These are phyloP conservation scores for Carex myosuroides DNA, from an alignment of 176 grass and related monocot species.

Conservation along the genomic window DNA sequence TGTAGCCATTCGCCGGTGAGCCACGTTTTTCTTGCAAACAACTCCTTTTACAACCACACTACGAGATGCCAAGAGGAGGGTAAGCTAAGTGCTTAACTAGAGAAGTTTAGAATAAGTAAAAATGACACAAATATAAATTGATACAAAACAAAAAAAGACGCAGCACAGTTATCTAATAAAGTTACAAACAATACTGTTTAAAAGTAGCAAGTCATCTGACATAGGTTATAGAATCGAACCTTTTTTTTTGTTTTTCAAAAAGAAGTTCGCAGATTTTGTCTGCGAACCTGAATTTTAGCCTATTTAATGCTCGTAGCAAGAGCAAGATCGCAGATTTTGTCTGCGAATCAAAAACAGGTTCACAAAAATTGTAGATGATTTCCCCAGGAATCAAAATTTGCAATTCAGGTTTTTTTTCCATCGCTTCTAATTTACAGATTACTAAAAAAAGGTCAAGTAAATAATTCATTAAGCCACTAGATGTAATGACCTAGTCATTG, in stretches of 20 bases:
- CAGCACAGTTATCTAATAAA: no score
- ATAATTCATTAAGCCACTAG: neutral
- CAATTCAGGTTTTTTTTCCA: neutral
- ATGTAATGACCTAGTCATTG: neutral
- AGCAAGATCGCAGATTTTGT: neutral
- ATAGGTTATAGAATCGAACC: no score
- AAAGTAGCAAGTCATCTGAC: no score
- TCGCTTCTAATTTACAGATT: neutral
- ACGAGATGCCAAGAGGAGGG: slow-evolving; percentile 19
- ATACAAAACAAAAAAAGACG: no score
- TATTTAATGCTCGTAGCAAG: neutral
- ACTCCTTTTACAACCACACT: slow-evolving; percentile 86
- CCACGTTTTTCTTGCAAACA: slow-evolving; percentile 99
- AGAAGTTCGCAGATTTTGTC: neutral
- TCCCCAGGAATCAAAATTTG: neutral
- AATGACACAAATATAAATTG: slow-evolving; percentile 3
- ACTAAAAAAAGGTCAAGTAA: neutral
- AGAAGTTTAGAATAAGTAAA: slow-evolving; percentile 14
- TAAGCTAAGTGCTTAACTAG: slow-evolving; percentile 14
- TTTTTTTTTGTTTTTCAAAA: no score
- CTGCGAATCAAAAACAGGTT: neutral
- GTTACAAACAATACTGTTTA: no score
- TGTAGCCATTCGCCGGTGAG: slow-evolving; percentile 71
- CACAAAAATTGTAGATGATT: neutral
- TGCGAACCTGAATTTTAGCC: neutral